A percentile compares a stretch with the other conserved stretches of the same genome.
phyloP scores from a whole-genome alignment of 352 stramenopile species.

The Globisporangium uncinulatum region DNA sequence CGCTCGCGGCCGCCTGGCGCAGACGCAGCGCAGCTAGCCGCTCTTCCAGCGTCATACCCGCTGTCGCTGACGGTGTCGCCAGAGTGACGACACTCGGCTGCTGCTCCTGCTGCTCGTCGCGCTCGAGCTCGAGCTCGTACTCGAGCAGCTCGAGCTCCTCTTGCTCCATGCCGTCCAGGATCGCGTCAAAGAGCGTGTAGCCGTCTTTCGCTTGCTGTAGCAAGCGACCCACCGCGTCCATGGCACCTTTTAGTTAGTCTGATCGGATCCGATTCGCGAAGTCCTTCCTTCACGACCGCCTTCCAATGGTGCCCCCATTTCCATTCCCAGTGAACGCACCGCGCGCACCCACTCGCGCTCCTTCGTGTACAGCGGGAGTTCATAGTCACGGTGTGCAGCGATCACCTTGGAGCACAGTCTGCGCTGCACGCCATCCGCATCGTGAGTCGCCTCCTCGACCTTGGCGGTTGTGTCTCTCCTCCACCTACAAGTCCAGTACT shows the following conservation, averaged over 20 bases:
- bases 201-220: constrained; percentile 59
- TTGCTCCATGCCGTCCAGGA: constrained; percentile 74
- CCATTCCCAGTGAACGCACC: constrained; percentile 19
- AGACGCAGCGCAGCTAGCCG: constrained; percentile 45
- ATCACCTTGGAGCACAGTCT: constrained; percentile 76
- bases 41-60: constrained; percentile 38
- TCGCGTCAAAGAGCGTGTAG: constrained; percentile 61
- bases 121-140: constrained; percentile 36
- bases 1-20: constrained; percentile 14
- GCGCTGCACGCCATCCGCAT: not conserved
- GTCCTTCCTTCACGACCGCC: too few species aligned
- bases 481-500: not conserved
- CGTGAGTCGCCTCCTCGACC: not conserved
- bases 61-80: not conserved
- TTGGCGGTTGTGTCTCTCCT: not conserved
- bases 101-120: constrained; percentile 7
- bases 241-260: too few species aligned
- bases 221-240: not conserved
- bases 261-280: too few species aligned
- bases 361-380: constrained; percentile 41
- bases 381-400: constrained; percentile 53
- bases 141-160: constrained; percentile 58
- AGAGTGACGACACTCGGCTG: constrained; percentile 10
- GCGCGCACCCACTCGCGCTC: constrained; percentile 60
- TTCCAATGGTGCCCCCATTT: too few species aligned